Conservation (phyloP, 306 rosid species). For the Trichosanthes truncata region DNA sequence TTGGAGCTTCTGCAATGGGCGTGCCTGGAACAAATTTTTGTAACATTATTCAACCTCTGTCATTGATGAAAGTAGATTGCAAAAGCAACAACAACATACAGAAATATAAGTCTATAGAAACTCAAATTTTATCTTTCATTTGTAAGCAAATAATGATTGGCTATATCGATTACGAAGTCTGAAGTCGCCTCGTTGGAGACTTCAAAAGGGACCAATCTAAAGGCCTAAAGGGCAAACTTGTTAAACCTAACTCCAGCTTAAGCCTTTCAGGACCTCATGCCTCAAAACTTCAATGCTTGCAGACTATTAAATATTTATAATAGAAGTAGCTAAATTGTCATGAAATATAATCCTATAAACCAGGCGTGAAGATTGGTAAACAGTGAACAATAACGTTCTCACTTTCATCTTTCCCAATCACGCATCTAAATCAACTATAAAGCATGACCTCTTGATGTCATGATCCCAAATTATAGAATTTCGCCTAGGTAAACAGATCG, state of each 20-base stretch:
- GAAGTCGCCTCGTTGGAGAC: neutral
- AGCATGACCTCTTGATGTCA: neutral
- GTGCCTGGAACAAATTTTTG: constrained; percentile 47
- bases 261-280: neutral
- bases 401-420: neutral
- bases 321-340: neutral
- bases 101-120: neutral
- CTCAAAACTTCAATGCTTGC: neutral
- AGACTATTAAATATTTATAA: neutral
- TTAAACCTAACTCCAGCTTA: neutral
- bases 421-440: neutral
- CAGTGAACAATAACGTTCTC: neutral
- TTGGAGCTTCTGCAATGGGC: constrained; percentile 56
- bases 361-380: neutral
- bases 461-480: neutral
- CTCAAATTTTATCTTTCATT: neutral
- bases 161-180: neutral
- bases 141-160: neutral
- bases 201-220: neutral
- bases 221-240: neutral
- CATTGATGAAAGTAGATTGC: neutral
- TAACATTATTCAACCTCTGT: neutral
- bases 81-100: neutral
- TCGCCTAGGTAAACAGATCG: neutral
- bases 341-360: neutral